Evolutionary conservation across 1,284 basidiomycete genomes (phyloP).

Genomic region (Albatrellus sp.): DNA sequence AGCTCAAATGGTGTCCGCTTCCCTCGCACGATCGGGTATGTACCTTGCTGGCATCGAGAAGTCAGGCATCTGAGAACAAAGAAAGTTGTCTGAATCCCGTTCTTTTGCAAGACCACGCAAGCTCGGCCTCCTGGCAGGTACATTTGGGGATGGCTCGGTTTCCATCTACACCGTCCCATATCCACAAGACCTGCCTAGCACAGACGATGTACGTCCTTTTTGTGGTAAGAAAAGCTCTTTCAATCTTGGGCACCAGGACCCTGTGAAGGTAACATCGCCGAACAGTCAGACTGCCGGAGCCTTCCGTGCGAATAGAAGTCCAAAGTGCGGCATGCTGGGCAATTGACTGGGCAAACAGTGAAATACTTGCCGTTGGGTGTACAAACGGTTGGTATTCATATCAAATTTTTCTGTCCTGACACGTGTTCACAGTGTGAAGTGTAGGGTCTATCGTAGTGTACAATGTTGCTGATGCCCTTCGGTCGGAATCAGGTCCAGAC

Average conservation of each 20-base stretch:
- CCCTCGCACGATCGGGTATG: constrained; percentile 51
- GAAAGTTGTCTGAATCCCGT: constrained; percentile 3
- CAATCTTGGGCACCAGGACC: constrained; percentile 15
- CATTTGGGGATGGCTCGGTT: constrained; percentile 75
- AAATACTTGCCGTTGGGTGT: constrained; percentile 65
- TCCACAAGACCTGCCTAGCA: constrained; percentile 38
- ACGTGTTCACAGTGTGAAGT: neutral
- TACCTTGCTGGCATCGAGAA: neutral
- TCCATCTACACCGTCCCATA: constrained; percentile 68
- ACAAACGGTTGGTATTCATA: constrained; percentile 51
- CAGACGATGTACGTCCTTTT: constrained; percentile 16
- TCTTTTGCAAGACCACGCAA: constrained; percentile 31
- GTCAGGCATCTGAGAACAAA: neutral
- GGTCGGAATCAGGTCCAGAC: constrained; percentile 9
- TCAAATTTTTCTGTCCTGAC: neutral
- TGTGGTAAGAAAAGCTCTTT: constrained; percentile 25
- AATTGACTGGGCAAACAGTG: constrained; percentile 81
- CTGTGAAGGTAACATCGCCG: neutral
- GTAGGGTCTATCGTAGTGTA: constrained; percentile 68
- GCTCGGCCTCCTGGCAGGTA: constrained; percentile 71
- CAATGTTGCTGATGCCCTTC: constrained; percentile 46
- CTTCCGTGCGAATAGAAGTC: constrained; percentile 57
- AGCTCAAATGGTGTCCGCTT: constrained; percentile 82
- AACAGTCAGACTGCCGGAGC: constrained; percentile 47
- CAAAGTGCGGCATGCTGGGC: constrained; percentile 63